These are phyloP conservation scores for Yamadazyma ubonensis DNA, from an alignment of 805 yeast genomes.

Conservation along the genomic window DNA sequence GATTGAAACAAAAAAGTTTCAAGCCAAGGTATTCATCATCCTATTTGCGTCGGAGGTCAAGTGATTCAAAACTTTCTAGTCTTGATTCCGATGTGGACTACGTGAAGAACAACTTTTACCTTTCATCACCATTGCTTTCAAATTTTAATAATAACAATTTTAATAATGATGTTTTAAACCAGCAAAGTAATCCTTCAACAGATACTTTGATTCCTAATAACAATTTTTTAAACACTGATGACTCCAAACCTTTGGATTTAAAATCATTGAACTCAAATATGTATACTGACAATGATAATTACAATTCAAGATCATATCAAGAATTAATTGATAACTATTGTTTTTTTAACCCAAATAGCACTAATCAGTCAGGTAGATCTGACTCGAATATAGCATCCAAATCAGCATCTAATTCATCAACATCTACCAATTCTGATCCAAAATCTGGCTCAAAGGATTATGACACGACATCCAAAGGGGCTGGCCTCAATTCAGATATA, in stretches of 20 bases:
- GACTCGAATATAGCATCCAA: not conserved
- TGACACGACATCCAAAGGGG: not conserved
- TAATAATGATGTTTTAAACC: not conserved
- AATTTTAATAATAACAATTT: conserved; percentile 6
- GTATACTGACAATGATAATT: conserved; percentile 5
- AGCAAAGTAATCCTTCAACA: conserved; percentile 6
- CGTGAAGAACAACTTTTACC: conserved; percentile 33
- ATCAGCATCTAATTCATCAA: conserved; percentile 1
- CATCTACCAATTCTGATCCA: not conserved
- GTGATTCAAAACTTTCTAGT: conserved; percentile 22
- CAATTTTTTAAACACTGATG: conserved; percentile 5
- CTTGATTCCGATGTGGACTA: conserved; percentile 24
- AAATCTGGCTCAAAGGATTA: not conserved
- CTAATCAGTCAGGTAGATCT: not conserved
- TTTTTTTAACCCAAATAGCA: conserved; percentile 37
- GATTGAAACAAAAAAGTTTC: conserved; percentile 3
- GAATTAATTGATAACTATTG: conserved; percentile 60
- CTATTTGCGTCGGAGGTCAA: conserved; percentile 32
- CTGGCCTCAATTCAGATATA: conserved; percentile 4
- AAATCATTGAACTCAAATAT: conserved; percentile 8
- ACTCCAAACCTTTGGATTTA: conserved; percentile 10
- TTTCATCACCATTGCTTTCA: conserved; percentile 38
- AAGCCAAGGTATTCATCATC: conserved; percentile 42
- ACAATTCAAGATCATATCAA: conserved; percentile 49
- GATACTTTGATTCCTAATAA: conserved; percentile 11